Evolutionary conservation across 176 grass and related monocot genomes (phyloP).

Genomic region (Triticum aestivum): DNA sequence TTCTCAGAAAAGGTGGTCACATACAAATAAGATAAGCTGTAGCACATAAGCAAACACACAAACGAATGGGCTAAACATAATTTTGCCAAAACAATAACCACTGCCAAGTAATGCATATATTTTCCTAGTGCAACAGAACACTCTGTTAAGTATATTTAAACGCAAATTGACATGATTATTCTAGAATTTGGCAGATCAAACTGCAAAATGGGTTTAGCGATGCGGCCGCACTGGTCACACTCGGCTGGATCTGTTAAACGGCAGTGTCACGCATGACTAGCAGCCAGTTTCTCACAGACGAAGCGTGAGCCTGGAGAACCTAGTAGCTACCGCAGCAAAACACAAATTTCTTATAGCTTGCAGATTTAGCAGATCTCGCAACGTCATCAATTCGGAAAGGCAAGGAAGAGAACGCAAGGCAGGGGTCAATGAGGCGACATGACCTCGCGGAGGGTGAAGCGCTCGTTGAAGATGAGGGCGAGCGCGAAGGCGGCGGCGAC

Average conservation of each 20-base stretch:
- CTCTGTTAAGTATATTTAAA: background rate
- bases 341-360: background rate
- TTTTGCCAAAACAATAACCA: too few species aligned
- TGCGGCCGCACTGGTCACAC: background rate
- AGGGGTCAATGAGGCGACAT: background rate
- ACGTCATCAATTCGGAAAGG: background rate
- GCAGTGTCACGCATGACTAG: background rate
- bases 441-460: slow-evolving; percentile 79
- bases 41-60: background rate
- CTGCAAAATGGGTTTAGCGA: background rate
- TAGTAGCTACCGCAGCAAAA: background rate
- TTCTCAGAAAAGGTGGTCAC: background rate
- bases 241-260: background rate
- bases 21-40: background rate
- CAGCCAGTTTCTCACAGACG: background rate
- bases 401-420: background rate
- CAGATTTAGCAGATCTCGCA: background rate
- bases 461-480: slow-evolving; percentile 78
- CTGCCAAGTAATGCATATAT: too few species aligned
- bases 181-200: background rate
- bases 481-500: slow-evolving; percentile 35
- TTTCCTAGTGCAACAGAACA: too few species aligned
- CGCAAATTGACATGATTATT: background rate
- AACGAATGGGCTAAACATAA: too few species aligned
- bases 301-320: background rate